These are phyloP conservation scores for Populus tomentosa DNA, from an alignment of 441 rosid genomes.

Conservation along the genomic window DNA sequence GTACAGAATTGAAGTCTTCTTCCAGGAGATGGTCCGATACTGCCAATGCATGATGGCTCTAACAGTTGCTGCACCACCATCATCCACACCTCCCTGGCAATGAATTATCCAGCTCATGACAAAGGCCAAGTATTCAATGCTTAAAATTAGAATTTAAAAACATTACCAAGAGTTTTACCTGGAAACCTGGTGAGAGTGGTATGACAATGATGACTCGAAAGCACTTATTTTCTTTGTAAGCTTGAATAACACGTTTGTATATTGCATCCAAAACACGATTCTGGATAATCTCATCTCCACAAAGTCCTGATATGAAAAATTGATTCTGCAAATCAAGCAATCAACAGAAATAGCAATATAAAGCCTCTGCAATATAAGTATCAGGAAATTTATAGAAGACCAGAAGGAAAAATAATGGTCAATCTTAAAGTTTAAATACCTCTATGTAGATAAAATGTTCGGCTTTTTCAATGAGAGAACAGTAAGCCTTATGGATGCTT, in stretches of 20 bases:
- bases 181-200: slow-evolving; percentile 97
- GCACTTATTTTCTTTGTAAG: slow-evolving; percentile 72
- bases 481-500: slow-evolving; percentile 86
- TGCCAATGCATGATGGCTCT: slow-evolving; percentile 99
- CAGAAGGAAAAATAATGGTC: not conserved
- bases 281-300: slow-evolving; percentile 79
- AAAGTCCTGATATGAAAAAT: slow-evolving; percentile 97
- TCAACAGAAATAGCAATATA: slow-evolving; percentile 23
- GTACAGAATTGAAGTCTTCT: slow-evolving; percentile 76
- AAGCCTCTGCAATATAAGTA: not conserved
- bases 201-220: slow-evolving; percentile 86
- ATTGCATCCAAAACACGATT: slow-evolving; percentile 88
- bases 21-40: slow-evolving; percentile 89
- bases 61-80: slow-evolving; percentile 94
- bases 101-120: slow-evolving; percentile 6
- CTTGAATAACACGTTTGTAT: slow-evolving; percentile 75
- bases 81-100: slow-evolving; percentile 92
- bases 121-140: not conserved
- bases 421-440: slow-evolving; percentile 40
- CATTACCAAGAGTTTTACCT: slow-evolving; percentile 39
- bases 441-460: slow-evolving; percentile 91
- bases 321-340: slow-evolving; percentile 71
- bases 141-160: slow-evolving; percentile 4
- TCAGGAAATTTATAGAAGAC: not conserved
- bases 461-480: slow-evolving; percentile 85